phyloP scores from a whole-genome alignment of 306 rosid species.

The Boehmeria nivea region DNA sequence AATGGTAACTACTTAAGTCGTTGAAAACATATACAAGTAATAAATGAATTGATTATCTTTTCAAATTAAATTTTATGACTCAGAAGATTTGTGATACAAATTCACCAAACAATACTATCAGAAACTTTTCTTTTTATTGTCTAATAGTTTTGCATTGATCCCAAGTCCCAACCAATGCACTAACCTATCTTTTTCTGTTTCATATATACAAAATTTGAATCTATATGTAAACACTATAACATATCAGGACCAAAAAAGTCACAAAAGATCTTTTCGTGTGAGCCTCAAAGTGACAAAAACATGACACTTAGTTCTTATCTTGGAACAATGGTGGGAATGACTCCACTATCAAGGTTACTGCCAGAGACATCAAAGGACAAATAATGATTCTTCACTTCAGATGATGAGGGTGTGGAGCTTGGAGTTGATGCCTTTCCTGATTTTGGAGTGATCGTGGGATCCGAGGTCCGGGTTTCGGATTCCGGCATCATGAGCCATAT shows the following conservation, averaged over 20 bases:
- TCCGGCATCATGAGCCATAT: conserved; percentile 64
- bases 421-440: conserved; percentile 32
- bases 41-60: too few relatives aligned
- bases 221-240: not conserved
- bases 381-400: conserved; percentile 37
- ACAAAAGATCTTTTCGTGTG: too few relatives aligned
- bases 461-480: conserved; percentile 34
- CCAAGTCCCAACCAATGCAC: too few relatives aligned
- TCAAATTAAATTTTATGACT: too few relatives aligned
- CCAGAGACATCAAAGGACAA: conserved; percentile 64
- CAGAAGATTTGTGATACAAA: too few relatives aligned
- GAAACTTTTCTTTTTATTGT: too few relatives aligned
- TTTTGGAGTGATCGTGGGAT: conserved; percentile 16
- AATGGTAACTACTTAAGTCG: too few relatives aligned
- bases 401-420: conserved; percentile 51
- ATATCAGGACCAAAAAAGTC: not conserved
- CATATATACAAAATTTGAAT: not conserved
- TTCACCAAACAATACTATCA: too few relatives aligned
- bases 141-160: too few relatives aligned
- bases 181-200: too few relatives aligned
- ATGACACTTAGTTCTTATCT: conserved; percentile 41
- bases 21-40: too few relatives aligned
- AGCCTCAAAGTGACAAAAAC: not conserved
- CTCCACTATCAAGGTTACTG: conserved; percentile 81
- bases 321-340: conserved; percentile 69